These are phyloP conservation scores for Gyromitra esculenta DNA, from an alignment of 2,329 filamentous ascomycete species.

Conservation along the genomic window DNA sequence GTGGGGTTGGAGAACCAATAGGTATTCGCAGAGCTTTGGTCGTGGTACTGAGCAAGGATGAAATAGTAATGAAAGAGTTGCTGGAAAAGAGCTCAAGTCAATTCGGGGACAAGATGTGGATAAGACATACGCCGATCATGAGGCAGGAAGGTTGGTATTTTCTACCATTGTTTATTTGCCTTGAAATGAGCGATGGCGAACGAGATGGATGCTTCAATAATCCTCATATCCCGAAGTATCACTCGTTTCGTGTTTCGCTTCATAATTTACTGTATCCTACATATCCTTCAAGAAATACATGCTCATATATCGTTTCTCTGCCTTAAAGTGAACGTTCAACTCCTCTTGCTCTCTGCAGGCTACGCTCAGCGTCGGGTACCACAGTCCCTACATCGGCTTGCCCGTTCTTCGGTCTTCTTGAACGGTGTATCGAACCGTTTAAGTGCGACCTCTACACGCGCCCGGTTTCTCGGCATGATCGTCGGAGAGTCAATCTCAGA, in stretches of 20 bases:
- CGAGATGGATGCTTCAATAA: background rate
- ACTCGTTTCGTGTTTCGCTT: background rate
- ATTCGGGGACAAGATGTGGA: conserved; percentile 87
- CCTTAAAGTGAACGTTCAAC: conserved; percentile 77
- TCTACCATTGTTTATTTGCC: conserved; percentile 16
- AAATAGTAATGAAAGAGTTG: conserved; percentile 64
- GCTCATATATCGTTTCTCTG: conserved; percentile 36
- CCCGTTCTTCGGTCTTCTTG: conserved; percentile 78
- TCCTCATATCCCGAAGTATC: background rate
- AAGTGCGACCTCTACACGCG: conserved; percentile 75
- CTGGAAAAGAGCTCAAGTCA: conserved; percentile 75
- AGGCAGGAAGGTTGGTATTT: conserved; percentile 80
- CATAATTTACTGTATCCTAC: conserved; percentile 27
- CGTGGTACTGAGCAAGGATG: conserved; percentile 65
- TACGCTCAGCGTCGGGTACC: conserved; percentile 75
- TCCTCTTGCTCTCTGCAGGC: conserved; percentile 78
- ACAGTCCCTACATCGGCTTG: conserved; percentile 73
- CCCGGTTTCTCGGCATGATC: conserved; percentile 86
- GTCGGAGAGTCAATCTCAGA: conserved; percentile 78
- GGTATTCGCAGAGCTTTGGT: conserved; percentile 74
- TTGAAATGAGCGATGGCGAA: background rate
- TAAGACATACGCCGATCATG: conserved; percentile 82
- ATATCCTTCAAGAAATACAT: conserved; percentile 56
- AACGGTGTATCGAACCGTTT: conserved; percentile 86
- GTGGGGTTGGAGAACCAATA: conserved; percentile 71